A percentile compares a stretch with the other conserved stretches of the same genome.
Conservation (phyloP, 1,139 yeast species). For the Geotrichum fermentans region DNA sequence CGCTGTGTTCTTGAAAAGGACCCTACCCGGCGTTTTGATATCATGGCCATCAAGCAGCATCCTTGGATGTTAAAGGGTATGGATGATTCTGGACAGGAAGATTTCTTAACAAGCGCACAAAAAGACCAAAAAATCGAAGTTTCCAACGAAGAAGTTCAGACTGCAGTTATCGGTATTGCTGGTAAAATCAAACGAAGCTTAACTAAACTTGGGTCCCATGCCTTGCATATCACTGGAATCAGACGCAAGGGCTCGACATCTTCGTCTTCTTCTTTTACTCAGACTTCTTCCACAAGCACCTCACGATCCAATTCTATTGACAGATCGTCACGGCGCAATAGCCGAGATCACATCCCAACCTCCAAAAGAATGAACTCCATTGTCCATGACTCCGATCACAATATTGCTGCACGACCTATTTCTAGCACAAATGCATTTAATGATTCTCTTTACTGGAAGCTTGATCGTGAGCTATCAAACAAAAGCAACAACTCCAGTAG, state of each 20-base stretch:
- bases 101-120: conserved; percentile 35
- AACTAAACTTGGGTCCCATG: conserved; percentile 43
- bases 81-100: conserved; percentile 41
- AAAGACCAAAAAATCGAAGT: conserved; percentile 48
- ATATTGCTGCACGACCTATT: neutral
- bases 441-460: neutral
- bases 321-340: neutral
- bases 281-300: conserved; percentile 5
- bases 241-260: conserved; percentile 24
- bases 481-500: conserved; percentile 7
- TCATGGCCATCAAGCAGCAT: conserved; percentile 71
- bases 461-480: conserved; percentile 3
- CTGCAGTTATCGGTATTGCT: conserved; percentile 73
- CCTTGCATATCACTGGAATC: conserved; percentile 45
- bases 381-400: neutral
- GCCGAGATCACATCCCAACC: neutral
- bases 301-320: conserved; percentile 16
- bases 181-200: conserved; percentile 53
- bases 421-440: neutral
- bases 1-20: conserved; percentile 62
- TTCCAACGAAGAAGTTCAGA: conserved; percentile 63
- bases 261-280: conserved; percentile 19
- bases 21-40: conserved; percentile 63
- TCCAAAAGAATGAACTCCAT: neutral
- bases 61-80: conserved; percentile 69